Conservation (phyloP, 257 asterid genomes). For the Capsicum rhomboideum region DNA sequence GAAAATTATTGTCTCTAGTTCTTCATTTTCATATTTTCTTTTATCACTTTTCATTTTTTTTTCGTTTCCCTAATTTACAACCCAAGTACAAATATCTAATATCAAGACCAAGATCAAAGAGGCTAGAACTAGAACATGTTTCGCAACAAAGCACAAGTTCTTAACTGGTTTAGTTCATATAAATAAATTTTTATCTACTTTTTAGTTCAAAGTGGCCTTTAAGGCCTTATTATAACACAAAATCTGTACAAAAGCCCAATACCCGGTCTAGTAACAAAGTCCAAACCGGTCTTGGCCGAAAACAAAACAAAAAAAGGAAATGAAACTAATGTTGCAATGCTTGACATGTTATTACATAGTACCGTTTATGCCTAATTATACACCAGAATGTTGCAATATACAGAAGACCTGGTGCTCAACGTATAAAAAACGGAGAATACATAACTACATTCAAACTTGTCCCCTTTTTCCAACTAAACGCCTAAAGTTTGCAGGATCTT, state of each 20-base stretch:
- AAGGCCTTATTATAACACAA: no score
- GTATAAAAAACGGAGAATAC: not conserved
- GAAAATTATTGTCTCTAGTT: not conserved
- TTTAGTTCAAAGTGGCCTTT: no score
- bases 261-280: no score
- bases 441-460: not conserved
- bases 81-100: not conserved
- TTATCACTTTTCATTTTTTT: not conserved
- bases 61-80: not conserved
- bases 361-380: not conserved
- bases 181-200: no score
- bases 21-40: not conserved
- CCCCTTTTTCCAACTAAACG: not conserved
- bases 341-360: not conserved
- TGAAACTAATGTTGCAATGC: no score
- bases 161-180: not conserved
- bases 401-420: not conserved
- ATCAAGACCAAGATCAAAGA: not conserved
- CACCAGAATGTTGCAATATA: not conserved
- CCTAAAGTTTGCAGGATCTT: not conserved
- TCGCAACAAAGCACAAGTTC: not conserved
- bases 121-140: not conserved
- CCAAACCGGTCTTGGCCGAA: no score
- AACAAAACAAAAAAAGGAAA: no score
- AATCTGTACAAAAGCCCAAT: no score